A percentile compares a stretch with the other conserved stretches of the same genome.
These are phyloP conservation scores for Malus hybrid DNA, from an alignment of 331 rosid species.

Conservation along the genomic window DNA sequence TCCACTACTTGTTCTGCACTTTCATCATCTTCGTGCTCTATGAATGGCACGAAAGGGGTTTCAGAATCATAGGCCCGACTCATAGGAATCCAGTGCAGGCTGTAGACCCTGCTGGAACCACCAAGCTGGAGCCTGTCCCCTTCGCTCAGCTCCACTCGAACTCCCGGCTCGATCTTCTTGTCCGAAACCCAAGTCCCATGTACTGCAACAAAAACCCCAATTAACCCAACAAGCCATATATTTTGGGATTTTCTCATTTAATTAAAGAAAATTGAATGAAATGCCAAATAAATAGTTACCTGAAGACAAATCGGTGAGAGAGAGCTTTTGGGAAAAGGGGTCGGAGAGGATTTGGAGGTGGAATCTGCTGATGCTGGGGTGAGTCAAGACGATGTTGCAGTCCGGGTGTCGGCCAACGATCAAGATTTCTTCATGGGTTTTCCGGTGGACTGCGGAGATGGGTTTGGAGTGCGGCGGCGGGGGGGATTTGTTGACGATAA, in stretches of 20 bases:
- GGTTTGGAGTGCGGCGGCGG: conserved; percentile 3
- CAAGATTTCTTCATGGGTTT: conserved; percentile 32
- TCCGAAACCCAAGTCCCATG: conserved; percentile 80
- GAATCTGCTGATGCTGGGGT: conserved; percentile 89
- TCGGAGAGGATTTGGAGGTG: conserved; percentile 60
- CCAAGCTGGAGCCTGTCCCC: conserved; percentile 66
- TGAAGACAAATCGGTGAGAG: conserved; percentile 54
- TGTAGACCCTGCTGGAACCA: conserved; percentile 60
- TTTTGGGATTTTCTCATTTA: background rate
- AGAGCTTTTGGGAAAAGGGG: conserved; percentile 42
- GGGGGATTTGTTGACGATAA: conserved; percentile 35
- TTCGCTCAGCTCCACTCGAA: conserved; percentile 41
- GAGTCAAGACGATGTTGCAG: conserved; percentile 57
- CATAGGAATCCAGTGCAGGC: conserved; percentile 57
- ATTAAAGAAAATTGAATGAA: background rate
- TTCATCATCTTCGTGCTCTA: conserved; percentile 8
- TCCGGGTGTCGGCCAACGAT: conserved; percentile 67
- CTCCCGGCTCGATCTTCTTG: conserved; percentile 49
- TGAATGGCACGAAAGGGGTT: conserved; percentile 11
- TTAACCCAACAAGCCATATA: background rate
- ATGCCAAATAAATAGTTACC: conserved; percentile 20
- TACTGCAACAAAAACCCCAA: conserved; percentile 25
- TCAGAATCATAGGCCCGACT: conserved; percentile 51
- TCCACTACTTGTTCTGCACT: conserved; percentile 2
- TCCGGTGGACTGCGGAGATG: background rate